A percentile compares a stretch with the other conserved stretches of the same genome.
These are phyloP conservation scores for Verticillium alfalfae DNA, from an alignment of 2,329 filamentous ascomycete genomes.

Conservation along the genomic window DNA sequence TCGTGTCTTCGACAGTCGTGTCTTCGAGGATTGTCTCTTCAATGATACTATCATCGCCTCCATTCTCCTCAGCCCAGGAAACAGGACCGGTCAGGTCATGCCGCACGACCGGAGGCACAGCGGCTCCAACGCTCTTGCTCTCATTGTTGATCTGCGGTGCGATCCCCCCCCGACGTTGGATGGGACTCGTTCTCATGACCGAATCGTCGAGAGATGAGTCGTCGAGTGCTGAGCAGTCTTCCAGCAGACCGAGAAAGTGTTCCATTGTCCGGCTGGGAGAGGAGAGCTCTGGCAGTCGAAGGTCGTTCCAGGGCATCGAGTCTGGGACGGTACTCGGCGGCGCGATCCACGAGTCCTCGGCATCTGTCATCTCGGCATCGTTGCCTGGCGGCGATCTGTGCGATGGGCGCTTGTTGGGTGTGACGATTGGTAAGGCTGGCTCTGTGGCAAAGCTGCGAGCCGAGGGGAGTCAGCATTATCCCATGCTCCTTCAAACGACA, in stretches of 20 bases:
- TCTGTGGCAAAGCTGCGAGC: background rate
- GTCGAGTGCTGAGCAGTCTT: slow-evolving; percentile 1
- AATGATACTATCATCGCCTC: background rate
- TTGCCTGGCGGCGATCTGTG: background rate
- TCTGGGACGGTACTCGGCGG: slow-evolving; percentile 49
- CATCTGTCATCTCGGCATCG: background rate
- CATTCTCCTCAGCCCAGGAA: background rate
- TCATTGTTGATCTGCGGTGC: background rate
- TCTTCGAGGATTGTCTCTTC: slow-evolving; percentile 1
- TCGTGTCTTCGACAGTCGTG: background rate
- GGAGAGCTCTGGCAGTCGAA: slow-evolving; percentile 22
- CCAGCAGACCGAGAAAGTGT: slow-evolving; percentile 21
- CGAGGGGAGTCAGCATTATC: slow-evolving; percentile 35
- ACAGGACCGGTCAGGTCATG: background rate
- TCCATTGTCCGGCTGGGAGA: slow-evolving; percentile 48
- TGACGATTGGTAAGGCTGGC: background rate
- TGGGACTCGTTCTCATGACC: background rate
- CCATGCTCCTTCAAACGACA: slow-evolving; percentile 38
- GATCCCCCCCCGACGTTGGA: background rate
- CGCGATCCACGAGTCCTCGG: slow-evolving; percentile 9
- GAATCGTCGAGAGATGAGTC: background rate
- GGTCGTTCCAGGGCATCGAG: slow-evolving; percentile 40
- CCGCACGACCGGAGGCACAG: background rate
- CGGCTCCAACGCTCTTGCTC: background rate
- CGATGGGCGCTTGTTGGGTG: background rate